Evolutionary conservation across 2,329 filamentous ascomycete species (phyloP).

Genomic region (Zasmidium citrigriseum): DNA sequence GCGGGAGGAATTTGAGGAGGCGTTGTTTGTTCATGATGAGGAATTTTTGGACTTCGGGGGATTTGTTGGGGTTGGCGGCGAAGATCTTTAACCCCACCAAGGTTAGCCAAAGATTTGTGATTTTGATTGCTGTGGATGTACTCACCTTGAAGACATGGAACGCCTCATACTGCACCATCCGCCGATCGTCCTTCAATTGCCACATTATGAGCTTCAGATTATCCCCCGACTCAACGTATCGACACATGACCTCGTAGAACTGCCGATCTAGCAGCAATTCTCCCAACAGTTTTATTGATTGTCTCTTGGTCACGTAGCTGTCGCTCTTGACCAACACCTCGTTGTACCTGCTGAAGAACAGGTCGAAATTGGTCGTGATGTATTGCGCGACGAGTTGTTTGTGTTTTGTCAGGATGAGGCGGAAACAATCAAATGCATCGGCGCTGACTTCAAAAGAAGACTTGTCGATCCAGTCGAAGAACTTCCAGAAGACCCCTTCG

Average conservation of each 20-base stretch:
- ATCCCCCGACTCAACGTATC: slow-evolving; percentile 91
- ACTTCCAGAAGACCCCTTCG: slow-evolving; percentile 89
- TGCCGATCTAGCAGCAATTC: slow-evolving; percentile 92
- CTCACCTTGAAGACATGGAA: slow-evolving; percentile 94
- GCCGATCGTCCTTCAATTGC: slow-evolving; percentile 87
- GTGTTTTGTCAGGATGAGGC: slow-evolving; percentile 91
- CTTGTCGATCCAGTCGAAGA: slow-evolving; percentile 96
- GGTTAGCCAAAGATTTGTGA: slow-evolving; percentile 20
- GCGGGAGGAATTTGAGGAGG: slow-evolving; percentile 82
- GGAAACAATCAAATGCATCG: slow-evolving; percentile 96
- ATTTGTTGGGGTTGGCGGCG: slow-evolving; percentile 97
- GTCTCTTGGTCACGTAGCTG: slow-evolving; percentile 95
- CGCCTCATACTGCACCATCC: slow-evolving; percentile 99
- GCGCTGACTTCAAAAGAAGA: slow-evolving; percentile 95
- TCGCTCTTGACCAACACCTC: slow-evolving; percentile 82
- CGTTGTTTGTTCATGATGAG: slow-evolving; percentile 94
- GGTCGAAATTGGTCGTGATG: slow-evolving; percentile 83
- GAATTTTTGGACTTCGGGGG: slow-evolving; percentile 91
- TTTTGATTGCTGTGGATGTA: neutral
- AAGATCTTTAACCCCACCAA: too few species aligned
- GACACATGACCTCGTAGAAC: slow-evolving; percentile 98
- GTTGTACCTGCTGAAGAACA: slow-evolving; percentile 93
- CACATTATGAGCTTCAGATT: slow-evolving; percentile 99
- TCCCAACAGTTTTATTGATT: slow-evolving; percentile 95
- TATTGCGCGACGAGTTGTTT: slow-evolving; percentile 89